These are phyloP conservation scores for Pythium phragmiticola DNA, from an alignment of 352 stramenopile species.

Conservation along the genomic window DNA sequence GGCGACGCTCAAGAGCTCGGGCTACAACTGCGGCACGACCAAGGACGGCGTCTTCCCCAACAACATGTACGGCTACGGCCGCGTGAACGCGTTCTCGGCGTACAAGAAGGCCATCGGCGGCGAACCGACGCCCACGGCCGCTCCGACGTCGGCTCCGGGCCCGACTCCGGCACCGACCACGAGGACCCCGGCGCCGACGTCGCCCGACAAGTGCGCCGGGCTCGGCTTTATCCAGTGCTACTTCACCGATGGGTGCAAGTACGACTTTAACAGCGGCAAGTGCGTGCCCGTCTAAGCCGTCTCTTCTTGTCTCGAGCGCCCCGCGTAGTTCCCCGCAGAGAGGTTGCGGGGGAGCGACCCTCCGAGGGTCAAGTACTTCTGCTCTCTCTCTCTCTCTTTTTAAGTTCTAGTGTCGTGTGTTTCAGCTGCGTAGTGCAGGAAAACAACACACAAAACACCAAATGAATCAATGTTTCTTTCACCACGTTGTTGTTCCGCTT, in stretches of 20 bases:
- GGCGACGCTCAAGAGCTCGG: slow-evolving; percentile 17
- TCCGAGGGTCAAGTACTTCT: no score
- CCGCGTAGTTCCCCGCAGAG: no score
- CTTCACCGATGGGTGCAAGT: not conserved
- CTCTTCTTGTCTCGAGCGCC: no score
- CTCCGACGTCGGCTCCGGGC: not conserved
- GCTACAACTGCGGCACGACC: slow-evolving; percentile 30
- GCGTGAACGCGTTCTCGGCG: slow-evolving; percentile 29
- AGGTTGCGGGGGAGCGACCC: no score
- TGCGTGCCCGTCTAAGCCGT: not conserved
- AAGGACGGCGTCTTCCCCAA: slow-evolving; percentile 34
- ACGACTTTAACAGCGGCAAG: not conserved
- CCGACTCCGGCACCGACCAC: not conserved
- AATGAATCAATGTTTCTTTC: no score
- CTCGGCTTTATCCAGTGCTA: not conserved
- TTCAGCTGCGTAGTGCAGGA: no score
- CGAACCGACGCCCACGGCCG: not conserved
- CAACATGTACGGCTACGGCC: slow-evolving; percentile 42
- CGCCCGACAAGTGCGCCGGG: not conserved
- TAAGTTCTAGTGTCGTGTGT: no score
- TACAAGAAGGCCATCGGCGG: not conserved
- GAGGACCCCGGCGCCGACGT: no score
- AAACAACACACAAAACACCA: no score
- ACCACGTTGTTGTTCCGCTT: no score
- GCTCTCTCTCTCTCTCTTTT: no score